Base-by-base conservation (phyloP, 768 basidiomycete genomes). In the Suillus sp. region DNA sequence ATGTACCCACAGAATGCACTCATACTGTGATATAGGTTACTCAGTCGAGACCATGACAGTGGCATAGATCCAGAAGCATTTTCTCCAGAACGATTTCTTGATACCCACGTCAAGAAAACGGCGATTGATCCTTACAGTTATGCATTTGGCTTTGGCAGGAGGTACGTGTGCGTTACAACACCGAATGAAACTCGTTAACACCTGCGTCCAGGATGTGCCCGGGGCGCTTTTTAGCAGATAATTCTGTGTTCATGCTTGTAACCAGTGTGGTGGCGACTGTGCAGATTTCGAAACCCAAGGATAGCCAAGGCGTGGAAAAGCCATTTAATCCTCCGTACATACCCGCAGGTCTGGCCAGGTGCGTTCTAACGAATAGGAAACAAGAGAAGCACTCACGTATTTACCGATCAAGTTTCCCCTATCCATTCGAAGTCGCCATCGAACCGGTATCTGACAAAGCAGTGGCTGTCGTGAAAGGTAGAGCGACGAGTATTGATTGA, bases 381-480 rank as follows among this genome's bases (percentile, higher is more conserved):
- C 10, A 57, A 18, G 8, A 6, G 18, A 25, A 10, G 4, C 11
- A 13, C 37, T 57, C 25, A 57, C 25, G 38, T 27, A 2, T 53
- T 38, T 40, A 4, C 37, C 9, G 18, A 38, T 11, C 2, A 30
- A 69, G 65, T 18, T 69, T 27, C 30, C 68, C 68, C 13, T 37
- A 47, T 32, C 30, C 20, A 18, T 68, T 68, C 22, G 58, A 65
- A 1, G 61, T 68, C 8, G 62, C 61, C 35, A 60, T 68, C 37
- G 56, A 57, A 45, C 67, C 67, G 13, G 10, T 45, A 9, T 69
- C 68, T 16, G 58, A 66, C 22, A 42, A 43, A 25, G 57, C 53
- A 34, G 56, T 69, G n/a, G 51, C 60, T 7, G 30, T 20, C 5
- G 62, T 69, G 55, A 64, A 69, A 27, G 38, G 25, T 16, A 57